Evolutionary conservation across 2,329 filamentous ascomycete genomes (phyloP), one percentile per base, ranked within the genome.

Genomic region (Aspergillus nomiae): DNA sequence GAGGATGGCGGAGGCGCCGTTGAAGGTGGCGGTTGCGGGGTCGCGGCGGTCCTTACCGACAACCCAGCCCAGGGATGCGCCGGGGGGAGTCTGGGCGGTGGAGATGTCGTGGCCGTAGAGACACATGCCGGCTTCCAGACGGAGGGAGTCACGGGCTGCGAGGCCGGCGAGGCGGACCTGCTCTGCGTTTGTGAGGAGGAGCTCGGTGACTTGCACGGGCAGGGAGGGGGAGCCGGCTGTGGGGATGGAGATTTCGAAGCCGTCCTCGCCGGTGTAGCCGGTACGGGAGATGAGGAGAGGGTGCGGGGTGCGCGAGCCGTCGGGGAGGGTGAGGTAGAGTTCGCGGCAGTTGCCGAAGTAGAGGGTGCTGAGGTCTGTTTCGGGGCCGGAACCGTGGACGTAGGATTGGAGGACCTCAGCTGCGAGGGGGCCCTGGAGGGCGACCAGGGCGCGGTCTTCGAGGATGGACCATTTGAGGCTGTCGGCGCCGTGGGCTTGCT

Each of bases 31-130:
- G 8, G 77, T 76, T 2, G 71, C 67, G 6, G 76, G 69, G 59
- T 85, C 81, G 59, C 89, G 89, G 21, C 94, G 88, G 61, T 90
- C 87, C 74, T 92, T 93, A 67, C 91, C 89, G 64, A 99, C 89
- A 73, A 97, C 87, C 94, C 95, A 99, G 64, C 83, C 83, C 0
- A 92, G 80, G 1, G 82, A 84, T 1, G 86, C 89, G 74, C 88
- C 86, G 5, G 90, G 87, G 1, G 90, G 89, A 1, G 90, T 91
- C 12, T 86, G 90, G 0, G 82, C 82, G 62, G 97, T 94, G 76
- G 96, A 89, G 43, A 99, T 86, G 77, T 99, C 95, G 80, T 98
- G 92, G n/a, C 95, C 95, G 81, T 99, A 99, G n/a, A 99, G 86
- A 79, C 95, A 99, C 94, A 99, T 96, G 65, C 95, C 95, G 0